Conservation (phyloP, 768 basidiomycete species). For the Rhodotorula taiwanensis region DNA sequence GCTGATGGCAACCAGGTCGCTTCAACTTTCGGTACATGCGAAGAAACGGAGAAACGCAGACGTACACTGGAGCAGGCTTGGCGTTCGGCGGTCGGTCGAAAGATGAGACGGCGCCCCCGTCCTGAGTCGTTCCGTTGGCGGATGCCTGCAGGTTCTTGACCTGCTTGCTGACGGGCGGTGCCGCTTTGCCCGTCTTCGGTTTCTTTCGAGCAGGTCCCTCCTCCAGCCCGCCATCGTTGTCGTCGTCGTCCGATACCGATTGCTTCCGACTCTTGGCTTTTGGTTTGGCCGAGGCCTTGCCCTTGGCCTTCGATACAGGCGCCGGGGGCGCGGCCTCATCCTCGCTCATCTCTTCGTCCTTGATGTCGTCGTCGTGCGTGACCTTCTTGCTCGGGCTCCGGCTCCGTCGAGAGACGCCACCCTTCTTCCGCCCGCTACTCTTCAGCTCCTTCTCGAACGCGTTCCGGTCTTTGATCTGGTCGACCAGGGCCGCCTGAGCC, state of each 20-base stretch:
- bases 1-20: background rate
- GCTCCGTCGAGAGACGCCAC: background rate
- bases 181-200: background rate
- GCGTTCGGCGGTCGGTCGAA: constrained; percentile 33
- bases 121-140: constrained; percentile 11
- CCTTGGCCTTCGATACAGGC: background rate
- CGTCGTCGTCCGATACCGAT: too few relatives aligned
- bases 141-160: background rate
- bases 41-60: background rate
- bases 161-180: background rate
- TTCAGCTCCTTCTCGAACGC: constrained; percentile 63
- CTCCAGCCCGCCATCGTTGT: background rate
- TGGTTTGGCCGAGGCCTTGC: too few relatives aligned
- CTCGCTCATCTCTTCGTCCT: constrained; percentile 2
- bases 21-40: background rate
- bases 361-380: constrained; percentile 3
- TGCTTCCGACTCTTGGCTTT: too few relatives aligned
- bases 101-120: constrained; percentile 16
- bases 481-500: constrained; percentile 7
- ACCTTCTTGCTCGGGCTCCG: constrained; percentile 13
- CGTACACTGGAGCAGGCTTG: constrained; percentile 14
- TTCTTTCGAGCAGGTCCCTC: background rate
- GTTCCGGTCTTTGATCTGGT: constrained; percentile 32
- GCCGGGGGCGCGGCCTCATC: constrained; percentile 37
- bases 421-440: constrained; percentile 22